Base-by-base conservation (phyloP, 2,329 filamentous ascomycete species). In the Cladophialophora bantiana region DNA sequence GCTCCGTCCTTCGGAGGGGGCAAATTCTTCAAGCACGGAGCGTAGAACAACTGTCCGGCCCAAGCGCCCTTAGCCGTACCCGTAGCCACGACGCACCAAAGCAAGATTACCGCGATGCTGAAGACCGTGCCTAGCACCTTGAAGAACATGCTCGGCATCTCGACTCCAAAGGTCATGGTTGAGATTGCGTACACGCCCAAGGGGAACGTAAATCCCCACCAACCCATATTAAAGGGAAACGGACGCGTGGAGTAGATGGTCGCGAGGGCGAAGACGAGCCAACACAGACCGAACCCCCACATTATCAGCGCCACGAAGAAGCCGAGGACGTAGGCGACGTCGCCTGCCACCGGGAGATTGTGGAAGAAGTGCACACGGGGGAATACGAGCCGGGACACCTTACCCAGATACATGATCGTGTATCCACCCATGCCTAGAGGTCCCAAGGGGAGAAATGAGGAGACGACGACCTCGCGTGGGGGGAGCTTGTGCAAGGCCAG, bases 401-500 rank as follows among this genome's bases (percentile, higher is more conserved):
- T 80, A 6, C 85, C 85, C 2, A 81, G 72, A 69, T 85, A 82
- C 75, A 85, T 81, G 48, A 84, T 83, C 81, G 68, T 84, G 73
- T 85, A 91, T 1, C 86, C 88, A 13, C 88, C 89, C 75, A 90
- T 87, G 0, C 89, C 89, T 1, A 91, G 77, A 0, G 89, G 88
- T 0, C 89, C 89, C 0, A 91, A 79, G 1, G 89, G 89, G 0
- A 92, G 78, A 73, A 91, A 91, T 1, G 88, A 86, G 2, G 85
- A 89, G 9, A 91, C 88, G 52, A 92, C 88, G 62, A 89, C 85
- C 68, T 90, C 89, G 67, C 85, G 85, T 0, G 88, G 85, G 0
- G 89, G 90, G n/a, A 92, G 80, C 48, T 88, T 87, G 77, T 92
- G 85, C 2, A 91, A 76, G 2, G 86, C 88, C 31, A 93, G 81